A percentile compares a stretch with the other conserved stretches of the same genome.
Conservation (phyloP, 805 yeast species). For the Candida awuae region DNA sequence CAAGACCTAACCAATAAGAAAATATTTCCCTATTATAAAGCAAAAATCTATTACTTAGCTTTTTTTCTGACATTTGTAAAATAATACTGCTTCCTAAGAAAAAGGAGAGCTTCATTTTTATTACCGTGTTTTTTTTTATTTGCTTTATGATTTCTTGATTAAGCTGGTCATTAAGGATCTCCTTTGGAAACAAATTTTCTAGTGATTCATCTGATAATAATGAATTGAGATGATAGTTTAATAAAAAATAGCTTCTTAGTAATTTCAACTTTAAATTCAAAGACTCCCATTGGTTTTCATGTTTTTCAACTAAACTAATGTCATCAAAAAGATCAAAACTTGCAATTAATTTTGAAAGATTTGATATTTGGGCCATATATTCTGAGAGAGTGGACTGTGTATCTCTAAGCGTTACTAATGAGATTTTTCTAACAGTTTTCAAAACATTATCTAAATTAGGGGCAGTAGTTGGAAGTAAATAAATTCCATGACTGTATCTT, state of each 20-base stretch:
- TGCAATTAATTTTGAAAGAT: not conserved
- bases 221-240: not conserved
- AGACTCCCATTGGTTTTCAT: constrained; percentile 4
- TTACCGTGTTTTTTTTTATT: not conserved
- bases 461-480: not conserved
- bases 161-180: not conserved
- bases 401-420: not conserved
- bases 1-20: constrained; percentile 6
- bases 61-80: not conserved
- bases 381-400: not conserved
- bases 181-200: not conserved
- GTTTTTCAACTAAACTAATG: not conserved
- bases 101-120: constrained; percentile 1
- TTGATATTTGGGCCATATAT: not conserved
- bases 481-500: constrained; percentile 10
- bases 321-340: constrained; percentile 1
- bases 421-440: not conserved
- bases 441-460: not conserved
- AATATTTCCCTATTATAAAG: constrained; percentile 6
- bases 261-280: constrained; percentile 8
- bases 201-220: not conserved
- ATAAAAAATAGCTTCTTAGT: not conserved
- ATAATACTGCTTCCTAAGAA: not conserved
- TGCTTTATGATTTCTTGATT: constrained; percentile 1
- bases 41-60: constrained; percentile 4